Percentiles rank a stretch among this genome's conserved stretches.
Evolutionary conservation across 495 filamentous ascomycete species (phyloP).

Genomic region (Xanthoparmelia taractica): DNA sequence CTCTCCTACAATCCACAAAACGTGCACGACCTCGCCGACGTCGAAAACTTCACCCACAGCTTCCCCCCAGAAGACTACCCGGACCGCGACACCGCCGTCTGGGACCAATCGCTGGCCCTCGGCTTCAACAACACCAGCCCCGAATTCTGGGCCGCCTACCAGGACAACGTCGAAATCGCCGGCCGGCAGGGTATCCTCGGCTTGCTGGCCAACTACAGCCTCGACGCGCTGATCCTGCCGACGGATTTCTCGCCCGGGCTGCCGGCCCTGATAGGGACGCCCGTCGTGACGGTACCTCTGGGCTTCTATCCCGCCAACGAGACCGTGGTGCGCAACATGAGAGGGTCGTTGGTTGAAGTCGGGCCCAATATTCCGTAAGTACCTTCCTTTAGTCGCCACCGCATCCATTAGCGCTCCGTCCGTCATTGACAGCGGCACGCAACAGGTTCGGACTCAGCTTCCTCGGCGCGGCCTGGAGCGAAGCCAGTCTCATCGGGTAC

Average conservation of each 20-base stretch:
- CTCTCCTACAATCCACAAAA: slow-evolving; percentile 42
- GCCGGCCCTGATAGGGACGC: slow-evolving; percentile 43
- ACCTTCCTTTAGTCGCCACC: too few species aligned
- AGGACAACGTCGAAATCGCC: slow-evolving; percentile 39
- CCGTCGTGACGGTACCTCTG: slow-evolving; percentile 47
- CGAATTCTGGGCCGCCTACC: slow-evolving; percentile 38
- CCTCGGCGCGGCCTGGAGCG: slow-evolving; percentile 47
- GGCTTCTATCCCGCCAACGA: slow-evolving; percentile 43
- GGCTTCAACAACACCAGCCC: slow-evolving; percentile 37
- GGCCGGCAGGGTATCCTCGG: slow-evolving; percentile 45
- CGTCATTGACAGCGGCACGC: not conserved
- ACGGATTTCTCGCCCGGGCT: slow-evolving; percentile 37
- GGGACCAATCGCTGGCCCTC: slow-evolving; percentile 38
- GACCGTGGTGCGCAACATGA: slow-evolving; percentile 32
- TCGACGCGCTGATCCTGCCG: slow-evolving; percentile 47
- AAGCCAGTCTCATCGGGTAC: slow-evolving; percentile 51
- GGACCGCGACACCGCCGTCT: slow-evolving; percentile 40
- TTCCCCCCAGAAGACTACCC: slow-evolving; percentile 44
- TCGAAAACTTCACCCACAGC: slow-evolving; percentile 39
- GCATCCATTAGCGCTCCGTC: not conserved
- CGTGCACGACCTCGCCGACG: slow-evolving; percentile 35
- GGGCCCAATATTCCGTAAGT: slow-evolving; percentile 43
- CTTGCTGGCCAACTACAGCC: slow-evolving; percentile 37
- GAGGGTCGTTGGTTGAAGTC: slow-evolving; percentile 36
- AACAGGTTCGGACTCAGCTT: slow-evolving; percentile 50